Evolutionary conservation across 306 rosid species (phyloP).

Genomic region (Cicer judaicum): DNA sequence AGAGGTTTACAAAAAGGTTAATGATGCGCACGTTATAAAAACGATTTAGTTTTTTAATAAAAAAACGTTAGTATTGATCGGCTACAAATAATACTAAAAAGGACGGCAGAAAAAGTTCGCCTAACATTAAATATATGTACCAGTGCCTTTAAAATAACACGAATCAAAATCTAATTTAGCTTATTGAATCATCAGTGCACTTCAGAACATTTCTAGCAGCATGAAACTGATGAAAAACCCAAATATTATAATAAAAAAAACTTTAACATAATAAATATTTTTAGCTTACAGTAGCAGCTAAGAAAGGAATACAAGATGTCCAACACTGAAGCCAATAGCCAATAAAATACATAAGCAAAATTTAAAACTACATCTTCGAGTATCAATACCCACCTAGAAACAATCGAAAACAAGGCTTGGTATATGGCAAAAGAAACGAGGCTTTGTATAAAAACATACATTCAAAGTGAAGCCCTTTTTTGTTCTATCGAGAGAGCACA

Average conservation of each 20-base stretch:
- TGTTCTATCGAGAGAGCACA: constrained; percentile 8
- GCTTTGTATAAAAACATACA: constrained; percentile 34
- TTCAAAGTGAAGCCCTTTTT: constrained; percentile 24
- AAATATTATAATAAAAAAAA: neutral
- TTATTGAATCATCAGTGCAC: neutral
- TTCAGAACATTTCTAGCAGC: neutral
- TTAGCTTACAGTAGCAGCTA: constrained; percentile 27
- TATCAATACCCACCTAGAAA: constrained; percentile 44
- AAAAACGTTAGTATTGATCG: no score
- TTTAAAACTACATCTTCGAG: constrained; percentile 39
- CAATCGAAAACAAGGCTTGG: constrained; percentile 45
- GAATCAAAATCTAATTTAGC: neutral
- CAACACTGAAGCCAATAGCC: constrained; percentile 24
- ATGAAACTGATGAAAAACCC: neutral
- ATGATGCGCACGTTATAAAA: no score
- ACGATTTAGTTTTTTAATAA: no score
- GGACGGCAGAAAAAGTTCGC: no score
- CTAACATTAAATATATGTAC: no score
- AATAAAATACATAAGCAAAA: constrained; percentile 46
- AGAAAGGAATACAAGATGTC: constrained; percentile 24
- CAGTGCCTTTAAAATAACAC: neutral
- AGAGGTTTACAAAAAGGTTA: no score
- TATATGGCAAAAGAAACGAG: constrained; percentile 21
- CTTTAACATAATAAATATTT: constrained; percentile 16
- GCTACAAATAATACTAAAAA: no score